Conservation (phyloP, 2,329 filamentous ascomycete species). For the Fusarium veterinarium region DNA sequence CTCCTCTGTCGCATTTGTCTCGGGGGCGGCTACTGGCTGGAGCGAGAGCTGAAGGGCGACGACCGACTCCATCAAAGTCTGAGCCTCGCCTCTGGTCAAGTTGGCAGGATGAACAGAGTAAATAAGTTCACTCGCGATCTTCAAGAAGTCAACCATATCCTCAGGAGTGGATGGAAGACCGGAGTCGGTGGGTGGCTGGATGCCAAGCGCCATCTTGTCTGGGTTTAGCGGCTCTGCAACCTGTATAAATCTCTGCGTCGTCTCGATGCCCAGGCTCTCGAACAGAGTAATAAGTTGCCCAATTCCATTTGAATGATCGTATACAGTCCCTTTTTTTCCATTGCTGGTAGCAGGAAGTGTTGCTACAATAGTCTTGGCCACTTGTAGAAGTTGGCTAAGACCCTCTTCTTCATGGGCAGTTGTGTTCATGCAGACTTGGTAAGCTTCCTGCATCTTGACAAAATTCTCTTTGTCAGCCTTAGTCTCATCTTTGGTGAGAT, state of each 20-base stretch:
- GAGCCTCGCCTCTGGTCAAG: neutral
- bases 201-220: neutral
- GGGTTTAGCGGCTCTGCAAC: neutral
- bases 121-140: neutral
- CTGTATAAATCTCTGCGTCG: neutral
- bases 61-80: neutral
- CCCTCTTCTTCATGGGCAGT: slow-evolving; percentile 66
- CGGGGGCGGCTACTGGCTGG: neutral
- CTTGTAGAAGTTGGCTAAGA: slow-evolving; percentile 63
- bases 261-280: slow-evolving; percentile 14
- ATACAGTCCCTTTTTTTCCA: neutral
- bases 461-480: slow-evolving; percentile 70
- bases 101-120: slow-evolving; percentile 22
- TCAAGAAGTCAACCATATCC: neutral
- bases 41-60: neutral
- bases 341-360: neutral
- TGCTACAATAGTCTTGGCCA: slow-evolving; percentile 55
- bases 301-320: slow-evolving; percentile 3
- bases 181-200: neutral
- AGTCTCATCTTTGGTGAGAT: slow-evolving; percentile 49
- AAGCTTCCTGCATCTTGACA: slow-evolving; percentile 71
- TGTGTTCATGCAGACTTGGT: slow-evolving; percentile 74
- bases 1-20: neutral
- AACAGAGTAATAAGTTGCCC: slow-evolving; percentile 4
- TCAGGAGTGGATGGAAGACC: neutral